These are phyloP conservation scores for Melampsora medusae DNA, from an alignment of 1,284 basidiomycete species.

Conservation along the genomic window DNA sequence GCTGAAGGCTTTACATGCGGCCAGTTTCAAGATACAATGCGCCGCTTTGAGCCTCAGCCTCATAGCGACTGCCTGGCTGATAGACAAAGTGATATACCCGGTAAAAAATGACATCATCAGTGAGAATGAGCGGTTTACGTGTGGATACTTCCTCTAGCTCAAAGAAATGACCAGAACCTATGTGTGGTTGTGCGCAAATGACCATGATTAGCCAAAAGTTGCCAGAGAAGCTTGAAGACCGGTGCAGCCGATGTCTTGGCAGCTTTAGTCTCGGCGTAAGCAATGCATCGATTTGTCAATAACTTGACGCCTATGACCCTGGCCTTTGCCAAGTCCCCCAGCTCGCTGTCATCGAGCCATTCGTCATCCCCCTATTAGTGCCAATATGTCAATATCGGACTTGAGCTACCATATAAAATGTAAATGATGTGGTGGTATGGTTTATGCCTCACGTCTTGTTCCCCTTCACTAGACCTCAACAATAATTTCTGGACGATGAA, in stretches of 20 bases:
- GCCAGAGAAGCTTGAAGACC: conserved; percentile 70
- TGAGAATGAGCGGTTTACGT: conserved; percentile 20
- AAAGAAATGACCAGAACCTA: conserved; percentile 62
- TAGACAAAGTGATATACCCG: neutral
- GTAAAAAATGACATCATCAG: neutral
- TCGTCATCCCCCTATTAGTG: conserved; percentile 58
- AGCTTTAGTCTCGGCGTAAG: conserved; percentile 64
- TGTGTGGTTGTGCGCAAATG: conserved; percentile 24
- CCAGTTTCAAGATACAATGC: conserved; percentile 75
- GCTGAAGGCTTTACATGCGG: conserved; percentile 66
- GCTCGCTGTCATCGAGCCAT: conserved; percentile 69
- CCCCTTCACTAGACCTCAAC: conserved; percentile 60
- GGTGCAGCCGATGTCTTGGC: conserved; percentile 69
- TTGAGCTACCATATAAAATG: neutral
- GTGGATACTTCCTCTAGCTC: too few relatives aligned
- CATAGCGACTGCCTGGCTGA: conserved; percentile 48
- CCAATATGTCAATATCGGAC: neutral
- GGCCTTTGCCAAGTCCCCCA: conserved; percentile 62
- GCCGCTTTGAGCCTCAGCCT: conserved; percentile 76
- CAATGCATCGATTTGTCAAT: conserved; percentile 71
- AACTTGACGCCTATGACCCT: conserved; percentile 75
- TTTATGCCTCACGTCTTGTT: conserved; percentile 58
- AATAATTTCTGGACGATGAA: conserved; percentile 74
- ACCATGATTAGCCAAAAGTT: conserved; percentile 63
- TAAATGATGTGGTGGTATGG: neutral